Evolutionary conservation across 306 rosid species (phyloP).

Genomic region (Pyrus communis): DNA sequence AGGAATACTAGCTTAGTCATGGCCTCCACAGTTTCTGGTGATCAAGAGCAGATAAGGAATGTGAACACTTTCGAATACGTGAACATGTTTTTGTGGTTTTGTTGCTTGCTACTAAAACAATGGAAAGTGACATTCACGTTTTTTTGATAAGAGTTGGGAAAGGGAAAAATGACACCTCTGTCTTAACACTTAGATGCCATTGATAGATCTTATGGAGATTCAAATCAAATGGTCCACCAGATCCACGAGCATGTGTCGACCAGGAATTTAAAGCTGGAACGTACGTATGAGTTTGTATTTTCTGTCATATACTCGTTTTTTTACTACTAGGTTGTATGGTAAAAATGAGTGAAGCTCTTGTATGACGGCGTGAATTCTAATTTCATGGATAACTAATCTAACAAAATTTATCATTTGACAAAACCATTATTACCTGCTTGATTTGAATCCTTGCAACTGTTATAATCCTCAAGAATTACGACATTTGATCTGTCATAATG

Average conservation of each 20-base stretch:
- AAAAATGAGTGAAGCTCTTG: too few relatives aligned
- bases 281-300: too few relatives aligned
- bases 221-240: neutral
- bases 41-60: neutral
- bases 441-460: neutral
- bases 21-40: slow-evolving; percentile 35
- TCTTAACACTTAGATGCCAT: neutral
- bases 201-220: neutral
- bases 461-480: neutral
- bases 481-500: neutral
- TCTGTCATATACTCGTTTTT: too few relatives aligned
- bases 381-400: rapidly evolving
- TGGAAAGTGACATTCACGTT: slow-evolving; percentile 20
- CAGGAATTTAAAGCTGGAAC: neutral
- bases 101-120: slow-evolving; percentile 7
- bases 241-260: neutral
- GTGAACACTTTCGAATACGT: slow-evolving; percentile 15
- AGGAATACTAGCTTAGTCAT: neutral
- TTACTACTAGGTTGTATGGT: too few relatives aligned
- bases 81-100: slow-evolving; percentile 24
- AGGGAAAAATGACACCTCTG: neutral
- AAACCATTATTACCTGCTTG: neutral
- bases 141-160: neutral
- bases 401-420: too few relatives aligned
- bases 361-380: too few relatives aligned